Evolutionary conservation across 768 basidiomycete genomes (phyloP).

Genomic region (Boletus bicolor): DNA sequence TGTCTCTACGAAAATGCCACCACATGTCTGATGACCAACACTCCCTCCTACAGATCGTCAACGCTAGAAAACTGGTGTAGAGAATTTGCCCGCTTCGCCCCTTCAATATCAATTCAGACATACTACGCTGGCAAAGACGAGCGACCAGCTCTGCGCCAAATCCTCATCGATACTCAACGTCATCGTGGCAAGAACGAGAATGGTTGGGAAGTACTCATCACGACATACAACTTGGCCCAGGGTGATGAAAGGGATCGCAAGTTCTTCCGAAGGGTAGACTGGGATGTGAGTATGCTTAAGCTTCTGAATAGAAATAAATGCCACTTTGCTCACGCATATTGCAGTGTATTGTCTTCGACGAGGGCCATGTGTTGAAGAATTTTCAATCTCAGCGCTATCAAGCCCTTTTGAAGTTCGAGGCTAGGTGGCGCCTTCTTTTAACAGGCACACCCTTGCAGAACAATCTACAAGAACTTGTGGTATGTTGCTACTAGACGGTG

Average conservation of each 20-base stretch:
- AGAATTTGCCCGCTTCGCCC: constrained; percentile 91
- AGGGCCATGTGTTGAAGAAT: constrained; percentile 97
- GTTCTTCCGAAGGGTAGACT: constrained; percentile 87
- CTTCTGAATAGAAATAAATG: not conserved
- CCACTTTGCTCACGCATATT: not conserved
- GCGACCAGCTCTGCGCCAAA: constrained; percentile 67
- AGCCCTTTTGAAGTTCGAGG: constrained; percentile 78
- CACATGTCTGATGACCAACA: constrained; percentile 6
- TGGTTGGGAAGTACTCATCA: constrained; percentile 91
- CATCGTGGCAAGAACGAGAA: constrained; percentile 44
- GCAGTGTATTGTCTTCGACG: constrained; percentile 92
- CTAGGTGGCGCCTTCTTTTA: constrained; percentile 86
- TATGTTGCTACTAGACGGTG: constrained; percentile 36
- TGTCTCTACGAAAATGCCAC: constrained; percentile 32
- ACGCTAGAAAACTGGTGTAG: constrained; percentile 98
- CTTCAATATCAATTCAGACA: constrained; percentile 77
- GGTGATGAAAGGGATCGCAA: constrained; percentile 85
- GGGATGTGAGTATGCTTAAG: constrained; percentile 68
- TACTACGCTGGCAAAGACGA: constrained; percentile 96
- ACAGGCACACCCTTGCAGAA: constrained; percentile 96
- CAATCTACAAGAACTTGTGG: constrained; percentile 85
- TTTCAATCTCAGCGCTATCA: constrained; percentile 97
- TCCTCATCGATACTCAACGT: constrained; percentile 58
- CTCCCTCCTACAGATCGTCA: constrained; percentile 60
- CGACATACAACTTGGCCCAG: constrained; percentile 93